Percentiles rank a stretch among this genome's conserved stretches.
Conservation (phyloP, 202 grass and related monocot species). For the Zoysia matrella region DNA sequence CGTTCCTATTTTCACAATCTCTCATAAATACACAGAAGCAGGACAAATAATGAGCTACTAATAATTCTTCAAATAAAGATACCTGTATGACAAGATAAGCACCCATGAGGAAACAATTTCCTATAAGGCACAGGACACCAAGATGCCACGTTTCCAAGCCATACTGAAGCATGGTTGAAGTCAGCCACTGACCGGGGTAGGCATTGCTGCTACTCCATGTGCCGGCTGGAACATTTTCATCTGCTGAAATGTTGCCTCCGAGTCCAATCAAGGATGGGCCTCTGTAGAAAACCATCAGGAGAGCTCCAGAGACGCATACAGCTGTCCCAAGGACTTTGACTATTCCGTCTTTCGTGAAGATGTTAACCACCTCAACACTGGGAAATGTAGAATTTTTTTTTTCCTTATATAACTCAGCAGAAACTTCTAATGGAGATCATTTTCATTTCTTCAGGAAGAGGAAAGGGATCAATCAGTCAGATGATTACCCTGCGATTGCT, state of each 20-base stretch:
- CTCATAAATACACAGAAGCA: not conserved
- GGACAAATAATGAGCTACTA: not conserved
- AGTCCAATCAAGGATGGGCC: conserved; percentile 74
- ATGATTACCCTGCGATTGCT: conserved; percentile 55
- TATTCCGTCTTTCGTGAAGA: conserved; percentile 66
- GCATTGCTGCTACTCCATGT: conserved; percentile 31
- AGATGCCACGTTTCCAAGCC: too few relatives aligned
- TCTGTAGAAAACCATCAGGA: conserved; percentile 78
- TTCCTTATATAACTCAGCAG: not conserved
- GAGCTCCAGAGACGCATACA: conserved; percentile 78
- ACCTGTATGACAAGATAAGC: conserved; percentile 20
- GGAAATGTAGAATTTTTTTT: not conserved
- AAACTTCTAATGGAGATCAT: not conserved
- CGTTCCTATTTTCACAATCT: not conserved
- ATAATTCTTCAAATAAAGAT: not conserved
- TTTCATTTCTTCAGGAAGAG: not conserved
- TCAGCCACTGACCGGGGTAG: not conserved
- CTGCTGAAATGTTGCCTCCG: conserved; percentile 15
- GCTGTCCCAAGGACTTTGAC: conserved; percentile 69
- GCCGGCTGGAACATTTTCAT: conserved; percentile 9
- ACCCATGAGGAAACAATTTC: too few relatives aligned
- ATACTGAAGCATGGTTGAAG: too few relatives aligned
- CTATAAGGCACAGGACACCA: too few relatives aligned
- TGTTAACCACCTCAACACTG: conserved; percentile 34
- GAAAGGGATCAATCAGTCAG: not conserved